Evolutionary conservation across 148 eudicot species (phyloP), one percentile per base, ranked within the genome.

Genomic region (Silene latifolia): DNA sequence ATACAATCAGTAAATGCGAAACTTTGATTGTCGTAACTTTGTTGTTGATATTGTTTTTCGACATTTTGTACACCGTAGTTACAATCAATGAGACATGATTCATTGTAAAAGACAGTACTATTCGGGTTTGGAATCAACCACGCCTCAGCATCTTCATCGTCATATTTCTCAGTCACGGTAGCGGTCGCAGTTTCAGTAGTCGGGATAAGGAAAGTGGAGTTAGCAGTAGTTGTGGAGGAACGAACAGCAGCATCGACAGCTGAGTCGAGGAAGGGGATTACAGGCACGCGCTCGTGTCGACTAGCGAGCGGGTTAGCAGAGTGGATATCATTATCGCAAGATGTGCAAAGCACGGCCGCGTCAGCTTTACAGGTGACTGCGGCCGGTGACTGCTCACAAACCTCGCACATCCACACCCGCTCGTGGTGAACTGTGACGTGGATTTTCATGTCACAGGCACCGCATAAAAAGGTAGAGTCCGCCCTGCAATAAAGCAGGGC

Each of bases 271-370:
- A 92, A 88, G 1, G 97, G 92, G 21, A 80, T 82, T 2, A 92
- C 79, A 0, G 97, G 88, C 21, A 87, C n/a, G 8, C 94, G 92
- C 80, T 88, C 87, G 74, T 92, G 97, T 46, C 97, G 92, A 25
- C 88, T 80, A 17, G 97, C 85, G 5, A 89, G 81, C 1, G 93
- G 97, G 66, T 89, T 91, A 0, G 89, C 93, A 0, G 93, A 84
- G 83, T 89, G 97, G 76, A 90, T 92, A 80, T 92, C 95, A 6
- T 85, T 88, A 82, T 90, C 97, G 58, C 97, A 92, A 1, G 88
- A 56, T 46, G 73, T 60, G 79, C 97, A 91, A 10, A 91, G 87
- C 0, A 86, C 78, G 2, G 97, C 97, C 8, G 95, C 92, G 69
- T 92, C 94, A 8, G 95, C 95, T 78, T 89, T 88, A 77, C 97